phyloP scores from a whole-genome alignment of 176 grass and related monocot species.

The Poa pratensis region DNA sequence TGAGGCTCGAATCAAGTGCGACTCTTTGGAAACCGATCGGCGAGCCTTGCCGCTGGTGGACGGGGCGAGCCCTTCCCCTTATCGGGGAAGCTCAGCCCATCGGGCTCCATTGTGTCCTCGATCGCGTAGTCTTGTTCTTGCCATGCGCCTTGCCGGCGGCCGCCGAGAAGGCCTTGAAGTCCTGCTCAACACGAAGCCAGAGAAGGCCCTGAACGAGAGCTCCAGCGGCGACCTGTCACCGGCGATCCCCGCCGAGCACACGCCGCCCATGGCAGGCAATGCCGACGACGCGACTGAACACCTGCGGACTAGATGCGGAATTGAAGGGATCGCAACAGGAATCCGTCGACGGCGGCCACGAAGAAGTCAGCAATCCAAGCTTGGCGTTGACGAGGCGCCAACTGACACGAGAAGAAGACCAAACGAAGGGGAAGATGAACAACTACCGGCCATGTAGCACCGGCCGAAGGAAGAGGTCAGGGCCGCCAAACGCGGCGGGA shows the following conservation, averaged over 20 bases:
- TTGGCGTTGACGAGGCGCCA: conserved; percentile 36
- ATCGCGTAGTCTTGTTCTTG: conserved; percentile 54
- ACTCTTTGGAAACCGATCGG: conserved; percentile 32
- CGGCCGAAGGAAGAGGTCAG: conserved; percentile 22
- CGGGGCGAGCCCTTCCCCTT: not conserved
- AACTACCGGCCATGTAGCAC: not conserved
- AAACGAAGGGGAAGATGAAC: conserved; percentile 17
- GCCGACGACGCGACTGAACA: not conserved
- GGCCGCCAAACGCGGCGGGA: not conserved
- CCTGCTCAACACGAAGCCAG: conserved; percentile 54
- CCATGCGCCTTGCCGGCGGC: conserved; percentile 24
- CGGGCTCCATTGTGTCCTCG: conserved; percentile 39
- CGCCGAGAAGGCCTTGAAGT: conserved; percentile 43
- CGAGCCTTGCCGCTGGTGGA: conserved; percentile 33
- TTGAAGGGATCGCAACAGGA: conserved; percentile 5
- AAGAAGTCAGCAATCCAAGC: not conserved
- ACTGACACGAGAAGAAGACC: conserved; percentile 23
- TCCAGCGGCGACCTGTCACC: conserved; percentile 53
- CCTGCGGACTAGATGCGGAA: conserved; percentile 31
- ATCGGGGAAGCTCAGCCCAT: not conserved
- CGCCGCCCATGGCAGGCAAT: conserved; percentile 53
- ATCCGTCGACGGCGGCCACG: not conserved
- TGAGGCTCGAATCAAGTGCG: conserved; percentile 16
- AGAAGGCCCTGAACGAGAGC: conserved; percentile 59
- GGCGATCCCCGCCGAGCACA: conserved; percentile 57